A percentile compares a stretch with the other conserved stretches of the same genome.
Evolutionary conservation across 2,329 filamentous ascomycete species (phyloP).

Genomic region (Ophiocordyceps camponoti-floridani): DNA sequence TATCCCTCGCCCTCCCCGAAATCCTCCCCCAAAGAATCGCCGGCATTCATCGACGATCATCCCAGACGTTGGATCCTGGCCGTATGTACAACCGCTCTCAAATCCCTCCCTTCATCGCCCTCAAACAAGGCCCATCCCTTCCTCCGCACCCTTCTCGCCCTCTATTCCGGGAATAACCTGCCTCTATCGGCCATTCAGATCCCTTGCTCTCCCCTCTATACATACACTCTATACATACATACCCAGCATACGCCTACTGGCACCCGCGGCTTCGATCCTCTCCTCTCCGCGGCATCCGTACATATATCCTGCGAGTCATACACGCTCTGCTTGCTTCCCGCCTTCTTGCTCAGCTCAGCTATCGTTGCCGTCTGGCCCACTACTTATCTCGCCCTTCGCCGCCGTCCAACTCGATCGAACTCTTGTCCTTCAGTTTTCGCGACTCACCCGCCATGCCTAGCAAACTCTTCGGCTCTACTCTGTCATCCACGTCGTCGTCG

Average conservation of each 20-base stretch:
- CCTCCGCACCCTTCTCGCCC: background rate
- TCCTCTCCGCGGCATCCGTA: background rate
- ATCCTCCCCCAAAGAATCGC: too few species aligned
- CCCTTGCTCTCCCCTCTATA: background rate
- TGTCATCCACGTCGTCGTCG: slow-evolving; percentile 17
- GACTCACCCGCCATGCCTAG: slow-evolving; percentile 2
- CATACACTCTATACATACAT: too few species aligned
- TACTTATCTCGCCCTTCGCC: background rate
- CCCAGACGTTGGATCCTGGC: background rate
- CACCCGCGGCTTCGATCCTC: background rate
- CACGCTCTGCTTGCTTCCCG: background rate
- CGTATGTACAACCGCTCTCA: background rate
- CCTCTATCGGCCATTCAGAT: background rate
- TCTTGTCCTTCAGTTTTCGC: background rate
- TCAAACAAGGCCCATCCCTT: background rate
- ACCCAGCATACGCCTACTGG: too few species aligned
- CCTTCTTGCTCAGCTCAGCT: background rate
- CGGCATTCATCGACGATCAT: background rate
- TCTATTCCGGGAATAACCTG: background rate
- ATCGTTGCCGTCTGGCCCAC: background rate
- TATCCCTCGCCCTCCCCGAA: too few species aligned
- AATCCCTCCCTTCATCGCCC: background rate
- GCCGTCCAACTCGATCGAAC: background rate
- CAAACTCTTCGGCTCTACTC: slow-evolving; percentile 7
- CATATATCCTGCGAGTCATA: background rate